Evolutionary conservation across 192 early-diverging fungal genomes (phyloP).

Genomic region (Gigaspora rosea): DNA sequence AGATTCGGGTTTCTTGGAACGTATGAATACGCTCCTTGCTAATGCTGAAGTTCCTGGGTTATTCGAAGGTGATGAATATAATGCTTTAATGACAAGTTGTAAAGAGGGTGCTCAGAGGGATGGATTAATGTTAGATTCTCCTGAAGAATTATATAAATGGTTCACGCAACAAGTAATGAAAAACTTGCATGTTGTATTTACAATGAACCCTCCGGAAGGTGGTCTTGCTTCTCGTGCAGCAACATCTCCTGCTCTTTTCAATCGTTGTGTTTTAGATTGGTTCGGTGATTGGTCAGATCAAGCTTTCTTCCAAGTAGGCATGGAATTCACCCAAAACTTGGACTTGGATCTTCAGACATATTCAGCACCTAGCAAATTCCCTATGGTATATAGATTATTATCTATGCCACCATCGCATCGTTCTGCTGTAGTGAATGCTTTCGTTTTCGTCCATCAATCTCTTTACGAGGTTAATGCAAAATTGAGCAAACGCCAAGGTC

Average conservation of each 20-base stretch:
- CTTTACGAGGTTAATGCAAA: constrained; percentile 84
- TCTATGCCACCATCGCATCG: constrained; percentile 74
- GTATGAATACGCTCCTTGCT: constrained; percentile 99
- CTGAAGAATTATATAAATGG: constrained; percentile 97
- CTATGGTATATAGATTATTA: constrained; percentile 73
- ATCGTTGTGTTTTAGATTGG: constrained; percentile 99
- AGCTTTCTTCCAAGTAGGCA: constrained; percentile 97
- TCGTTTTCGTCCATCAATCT: constrained; percentile 92
- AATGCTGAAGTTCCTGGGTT: constrained; percentile 98
- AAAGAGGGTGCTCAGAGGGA: constrained; percentile 93
- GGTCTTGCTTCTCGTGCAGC: constrained; percentile 91
- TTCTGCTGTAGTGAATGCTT: constrained; percentile 84
- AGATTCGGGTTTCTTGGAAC: constrained; percentile 96
- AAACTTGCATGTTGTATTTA: constrained; percentile 99
- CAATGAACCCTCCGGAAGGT: constrained; percentile 98
- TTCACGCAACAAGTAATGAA: constrained; percentile 95
- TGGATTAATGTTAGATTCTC: constrained; percentile 89
- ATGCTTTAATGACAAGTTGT: constrained; percentile 90
- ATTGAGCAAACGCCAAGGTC: constrained; percentile 78
- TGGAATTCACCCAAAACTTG: constrained; percentile 89
- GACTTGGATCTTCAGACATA: constrained; percentile 82
- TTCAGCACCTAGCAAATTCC: constrained; percentile 69
- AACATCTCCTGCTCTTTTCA: constrained; percentile 99
- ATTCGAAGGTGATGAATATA: constrained; percentile 98
- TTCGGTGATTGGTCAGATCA: constrained; percentile 99